Conservation (phyloP, 129 eudicot species). For the Centella asiatica region DNA sequence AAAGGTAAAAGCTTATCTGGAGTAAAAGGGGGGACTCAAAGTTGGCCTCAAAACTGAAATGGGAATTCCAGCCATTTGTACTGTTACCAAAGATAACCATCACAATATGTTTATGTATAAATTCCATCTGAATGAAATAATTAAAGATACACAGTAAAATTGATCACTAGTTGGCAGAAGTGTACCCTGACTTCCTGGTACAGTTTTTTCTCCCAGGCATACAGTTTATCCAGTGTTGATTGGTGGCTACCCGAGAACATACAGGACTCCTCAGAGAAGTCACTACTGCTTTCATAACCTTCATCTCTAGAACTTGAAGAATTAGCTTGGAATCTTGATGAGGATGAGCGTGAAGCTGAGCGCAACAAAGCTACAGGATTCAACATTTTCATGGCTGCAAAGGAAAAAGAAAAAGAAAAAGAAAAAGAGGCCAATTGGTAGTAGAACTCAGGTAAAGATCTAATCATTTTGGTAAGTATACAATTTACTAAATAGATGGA, state of each 20-base stretch:
- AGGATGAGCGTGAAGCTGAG: conserved; percentile 84
- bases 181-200: conserved; percentile 95
- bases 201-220: conserved; percentile 93
- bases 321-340: conserved; percentile 65
- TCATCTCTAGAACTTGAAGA: conserved; percentile 62
- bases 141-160: not conserved
- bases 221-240: conserved; percentile 71
- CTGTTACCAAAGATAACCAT: not conserved
- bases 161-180: not conserved
- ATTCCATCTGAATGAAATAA: not conserved
- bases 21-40: not conserved
- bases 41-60: not conserved
- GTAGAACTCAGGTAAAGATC: not conserved
- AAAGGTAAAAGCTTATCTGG: not conserved
- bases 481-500: not conserved
- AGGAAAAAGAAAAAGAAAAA: no score
- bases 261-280: conserved; percentile 62
- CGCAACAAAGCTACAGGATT: conserved; percentile 88
- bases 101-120: not conserved
- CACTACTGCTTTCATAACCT: conserved; percentile 65
- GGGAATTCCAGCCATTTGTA: not conserved
- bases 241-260: conserved; percentile 72
- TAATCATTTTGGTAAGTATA: not conserved
- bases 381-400: conserved; percentile 75
- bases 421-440: conserved; percentile 1